A percentile compares a stretch with the other conserved stretches of the same genome.
Evolutionary conservation across 345 rosid genomes (phyloP).

Genomic region (Brassica napus): DNA sequence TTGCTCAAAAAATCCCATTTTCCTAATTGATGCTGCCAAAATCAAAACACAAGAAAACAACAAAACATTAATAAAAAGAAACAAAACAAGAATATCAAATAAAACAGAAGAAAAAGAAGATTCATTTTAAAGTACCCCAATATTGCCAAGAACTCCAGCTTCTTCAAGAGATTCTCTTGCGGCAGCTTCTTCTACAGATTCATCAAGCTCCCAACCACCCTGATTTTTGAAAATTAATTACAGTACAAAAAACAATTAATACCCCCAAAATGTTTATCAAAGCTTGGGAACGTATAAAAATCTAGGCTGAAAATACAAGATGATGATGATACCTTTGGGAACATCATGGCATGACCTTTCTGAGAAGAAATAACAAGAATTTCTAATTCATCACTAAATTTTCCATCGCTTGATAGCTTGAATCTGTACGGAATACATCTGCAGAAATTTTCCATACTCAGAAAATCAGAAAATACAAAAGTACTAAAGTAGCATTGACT

Average conservation of each 20-base stretch:
- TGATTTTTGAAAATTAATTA: slow-evolving; percentile 20
- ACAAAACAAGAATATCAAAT: background rate
- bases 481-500: background rate
- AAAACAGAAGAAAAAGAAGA: background rate
- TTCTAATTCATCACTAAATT: slow-evolving; percentile 52
- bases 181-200: slow-evolving; percentile 82
- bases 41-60: background rate
- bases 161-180: slow-evolving; percentile 80
- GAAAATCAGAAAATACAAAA: slow-evolving; percentile 1
- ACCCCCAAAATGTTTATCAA: background rate
- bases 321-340: slow-evolving; percentile 60
- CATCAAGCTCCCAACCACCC: slow-evolving; percentile 99
- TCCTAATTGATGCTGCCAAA: slow-evolving; percentile 64
- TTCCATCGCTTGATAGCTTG: slow-evolving; percentile 46
- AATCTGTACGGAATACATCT: slow-evolving; percentile 87
- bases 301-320: background rate
- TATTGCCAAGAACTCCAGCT: slow-evolving; percentile 82
- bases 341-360: slow-evolving; percentile 79
- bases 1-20: slow-evolving; percentile 85
- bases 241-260: background rate
- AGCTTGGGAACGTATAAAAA: background rate
- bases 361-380: slow-evolving; percentile 80
- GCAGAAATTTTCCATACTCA: slow-evolving; percentile 13
- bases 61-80: background rate
- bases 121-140: slow-evolving; percentile 51